Evolutionary conservation across 371 early-diverging fungal species (phyloP).

Genomic region (Mortierella sp.): DNA sequence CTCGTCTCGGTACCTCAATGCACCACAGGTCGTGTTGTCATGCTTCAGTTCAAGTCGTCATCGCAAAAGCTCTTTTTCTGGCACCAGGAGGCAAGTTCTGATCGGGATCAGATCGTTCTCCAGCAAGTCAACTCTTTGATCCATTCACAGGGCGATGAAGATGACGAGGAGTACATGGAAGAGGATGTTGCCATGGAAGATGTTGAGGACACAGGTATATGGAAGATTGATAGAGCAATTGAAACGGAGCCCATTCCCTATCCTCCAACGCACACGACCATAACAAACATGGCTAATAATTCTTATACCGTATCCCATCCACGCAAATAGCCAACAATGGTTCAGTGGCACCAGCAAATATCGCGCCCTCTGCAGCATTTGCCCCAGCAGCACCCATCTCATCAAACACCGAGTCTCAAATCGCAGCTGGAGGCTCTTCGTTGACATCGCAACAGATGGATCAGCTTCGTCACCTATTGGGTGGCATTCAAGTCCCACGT

Average conservation of each 20-base stretch:
- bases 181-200: conserved; percentile 44
- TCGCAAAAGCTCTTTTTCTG: conserved; percentile 80
- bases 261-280: too few relatives aligned
- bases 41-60: conserved; percentile 81
- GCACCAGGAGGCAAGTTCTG: conserved; percentile 78
- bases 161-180: conserved; percentile 25
- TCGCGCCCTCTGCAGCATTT: conserved; percentile 38
- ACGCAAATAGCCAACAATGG: too few relatives aligned
- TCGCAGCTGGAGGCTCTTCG: conserved; percentile 11
- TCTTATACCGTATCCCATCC: too few relatives aligned
- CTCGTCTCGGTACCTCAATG: conserved; percentile 72
- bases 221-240: too few relatives aligned
- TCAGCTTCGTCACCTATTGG: conserved; percentile 44
- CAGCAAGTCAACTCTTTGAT: conserved; percentile 66
- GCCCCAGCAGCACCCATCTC: conserved; percentile 36
- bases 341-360: conserved; percentile 4
- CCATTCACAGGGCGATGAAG: conserved; percentile 57
- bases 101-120: conserved; percentile 65
- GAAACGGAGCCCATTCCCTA: background rate
- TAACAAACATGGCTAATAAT: too few relatives aligned
- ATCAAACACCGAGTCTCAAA: background rate
- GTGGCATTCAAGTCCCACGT: conserved; percentile 52
- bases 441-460: conserved; percentile 47
- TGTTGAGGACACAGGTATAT: conserved; percentile 18
- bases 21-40: conserved; percentile 78